Base-by-base conservation (phyloP, 768 basidiomycete species). In the Mycena chlorophos region DNA sequence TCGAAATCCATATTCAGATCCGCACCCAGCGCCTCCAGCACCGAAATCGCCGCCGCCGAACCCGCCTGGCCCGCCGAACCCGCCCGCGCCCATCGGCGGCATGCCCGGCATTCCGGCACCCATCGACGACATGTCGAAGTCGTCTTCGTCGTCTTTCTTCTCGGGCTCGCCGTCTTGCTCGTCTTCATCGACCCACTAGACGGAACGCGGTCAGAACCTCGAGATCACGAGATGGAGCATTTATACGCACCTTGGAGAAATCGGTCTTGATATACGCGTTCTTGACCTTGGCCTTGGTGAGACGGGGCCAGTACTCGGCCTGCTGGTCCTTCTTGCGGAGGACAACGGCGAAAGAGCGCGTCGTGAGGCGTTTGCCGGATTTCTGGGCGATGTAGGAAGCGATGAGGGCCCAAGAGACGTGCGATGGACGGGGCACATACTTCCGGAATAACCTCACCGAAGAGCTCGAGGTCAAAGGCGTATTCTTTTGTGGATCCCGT, bases 181-280 rank as follows among this genome's bases (percentile, higher is more conserved):
- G 1, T 70, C 62, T 22, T 73, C 80, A 49, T 78, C 88, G 37
- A 91, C 89, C 74, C 98, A 96, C 69, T 98, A 95, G 68, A 98
- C 96, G 75, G 98, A 95, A 66, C 98, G 95, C 38, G 89, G 88
- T 94, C 94, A 98, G 76, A n/a, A n/a, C n/a, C n/a, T n/a, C n/a
- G n/a, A n/a, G n/a, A n/a, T n/a, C n/a, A n/a, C n/a, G n/a, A n/a
- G n/a, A n/a, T n/a, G n/a, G n/a, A n/a, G n/a, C n/a, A n/a, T n/a
- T n/a, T n/a, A n/a, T n/a, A n/a, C n/a, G n/a, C n/a, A n/a, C n/a
- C n/a, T 91, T 96, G 62, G 78, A 78, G 70, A 98, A 98, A 72
- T 98, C 92, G 42, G 94, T 97, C 81, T 97, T 98, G 72, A 98
- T 75, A 74, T 84, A 95, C 54, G 85, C 76, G 49, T 79, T 84